phyloP scores from a whole-genome alignment of 1,284 basidiomycete genomes.

The Leccinum fuscescens region DNA sequence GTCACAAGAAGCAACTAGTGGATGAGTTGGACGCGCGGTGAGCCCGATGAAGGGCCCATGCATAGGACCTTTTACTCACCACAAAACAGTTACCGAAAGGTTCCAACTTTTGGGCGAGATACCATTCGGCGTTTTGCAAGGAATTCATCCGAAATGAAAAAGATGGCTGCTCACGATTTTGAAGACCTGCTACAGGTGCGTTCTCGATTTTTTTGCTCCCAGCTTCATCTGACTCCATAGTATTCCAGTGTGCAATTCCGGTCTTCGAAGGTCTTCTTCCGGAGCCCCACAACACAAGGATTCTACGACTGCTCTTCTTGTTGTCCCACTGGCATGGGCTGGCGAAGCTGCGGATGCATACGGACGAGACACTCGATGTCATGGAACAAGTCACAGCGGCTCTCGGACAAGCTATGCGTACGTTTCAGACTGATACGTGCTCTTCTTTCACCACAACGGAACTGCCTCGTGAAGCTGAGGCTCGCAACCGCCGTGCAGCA shows the following conservation, averaged over 20 bases:
- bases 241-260: not conserved
- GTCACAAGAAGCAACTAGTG: not conserved
- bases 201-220: not conserved
- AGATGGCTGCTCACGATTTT: not conserved
- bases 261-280: not conserved
- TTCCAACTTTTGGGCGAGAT: not conserved
- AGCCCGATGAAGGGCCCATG: not conserved
- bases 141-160: not conserved
- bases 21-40: not conserved
- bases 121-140: not conserved
- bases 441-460: no score
- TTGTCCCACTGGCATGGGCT: not conserved
- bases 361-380: not conserved
- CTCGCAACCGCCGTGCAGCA: no score
- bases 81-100: not conserved
- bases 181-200: not conserved
- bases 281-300: not conserved
- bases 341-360: not conserved
- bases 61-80: not conserved
- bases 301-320: not conserved
- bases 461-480: no score
- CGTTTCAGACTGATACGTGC: no score
- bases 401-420: no score
- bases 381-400: not conserved
- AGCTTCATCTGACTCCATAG: not conserved